Evolutionary conservation across 2,329 filamentous ascomycete species (phyloP).

Genomic region (Tolypocladium tropicale): DNA sequence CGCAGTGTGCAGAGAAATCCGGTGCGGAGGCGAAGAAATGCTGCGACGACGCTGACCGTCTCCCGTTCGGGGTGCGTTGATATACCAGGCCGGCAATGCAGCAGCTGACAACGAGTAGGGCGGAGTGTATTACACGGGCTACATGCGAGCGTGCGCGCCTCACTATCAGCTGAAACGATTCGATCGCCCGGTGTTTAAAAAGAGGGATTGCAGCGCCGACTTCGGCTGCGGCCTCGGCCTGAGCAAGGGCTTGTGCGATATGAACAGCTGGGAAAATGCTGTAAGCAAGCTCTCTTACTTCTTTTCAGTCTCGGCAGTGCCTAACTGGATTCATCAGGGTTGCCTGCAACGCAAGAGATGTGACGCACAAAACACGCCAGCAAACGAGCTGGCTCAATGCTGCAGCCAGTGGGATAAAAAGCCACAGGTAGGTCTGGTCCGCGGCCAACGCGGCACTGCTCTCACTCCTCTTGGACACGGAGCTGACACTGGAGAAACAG

Average conservation of each 20-base stretch:
- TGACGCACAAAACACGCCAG: background rate
- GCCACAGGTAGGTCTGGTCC: background rate
- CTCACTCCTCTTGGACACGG: accelerated
- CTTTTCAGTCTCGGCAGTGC: background rate
- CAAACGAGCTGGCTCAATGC: background rate
- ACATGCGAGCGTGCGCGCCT: background rate
- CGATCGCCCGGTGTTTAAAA: background rate
- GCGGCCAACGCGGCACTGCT: background rate
- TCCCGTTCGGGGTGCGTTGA: background rate
- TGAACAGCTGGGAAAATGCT: background rate
- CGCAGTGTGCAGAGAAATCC: background rate
- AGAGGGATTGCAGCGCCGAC: background rate
- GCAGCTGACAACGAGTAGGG: background rate
- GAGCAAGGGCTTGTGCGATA: background rate
- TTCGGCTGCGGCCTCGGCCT: background rate
- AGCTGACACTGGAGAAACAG: background rate
- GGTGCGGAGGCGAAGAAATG: background rate
- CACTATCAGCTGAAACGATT: background rate
- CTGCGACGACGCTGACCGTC: background rate
- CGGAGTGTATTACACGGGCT: background rate
- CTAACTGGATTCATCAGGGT: background rate
- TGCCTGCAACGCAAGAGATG: background rate
- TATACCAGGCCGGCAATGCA: background rate
- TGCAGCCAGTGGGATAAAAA: background rate
- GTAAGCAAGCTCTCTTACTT: background rate